Conservation (phyloP, 192 early-diverging fungal genomes). For the Entomortierella chlamydospora region DNA sequence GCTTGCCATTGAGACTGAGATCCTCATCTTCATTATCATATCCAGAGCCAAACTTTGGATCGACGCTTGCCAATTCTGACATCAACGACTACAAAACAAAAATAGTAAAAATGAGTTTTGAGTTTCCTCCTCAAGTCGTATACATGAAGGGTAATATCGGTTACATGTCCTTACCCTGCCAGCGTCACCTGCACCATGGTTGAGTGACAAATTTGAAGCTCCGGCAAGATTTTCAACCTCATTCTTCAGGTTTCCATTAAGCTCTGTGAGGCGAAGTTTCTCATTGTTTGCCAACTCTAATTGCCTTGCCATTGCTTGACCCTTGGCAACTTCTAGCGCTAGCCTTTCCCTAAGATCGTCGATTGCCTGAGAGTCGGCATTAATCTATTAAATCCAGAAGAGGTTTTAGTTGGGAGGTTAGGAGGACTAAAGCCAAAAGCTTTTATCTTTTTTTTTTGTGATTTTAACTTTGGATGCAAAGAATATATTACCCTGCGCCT, state of each 20-base stretch:
- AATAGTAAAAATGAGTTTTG: not conserved
- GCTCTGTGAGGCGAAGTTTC: slow-evolving; percentile 35
- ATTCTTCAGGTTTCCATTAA: slow-evolving; percentile 20
- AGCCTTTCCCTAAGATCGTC: slow-evolving; percentile 31
- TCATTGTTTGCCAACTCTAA: slow-evolving; percentile 36
- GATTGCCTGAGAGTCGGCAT: slow-evolving; percentile 33
- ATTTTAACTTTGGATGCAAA: not conserved
- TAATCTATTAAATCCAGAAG: slow-evolving; percentile 8
- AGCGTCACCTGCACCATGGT: not conserved
- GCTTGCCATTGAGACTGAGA: not conserved
- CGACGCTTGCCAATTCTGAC: slow-evolving; percentile 31
- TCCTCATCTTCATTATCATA: slow-evolving; percentile 10
- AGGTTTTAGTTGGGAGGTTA: not conserved
- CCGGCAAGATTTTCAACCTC: slow-evolving; percentile 28
- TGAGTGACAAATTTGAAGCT: not conserved
- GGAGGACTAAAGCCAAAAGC: too few species aligned
- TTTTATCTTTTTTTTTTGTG: too few species aligned
- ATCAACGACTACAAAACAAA: slow-evolving; percentile 18
- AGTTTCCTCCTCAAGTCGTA: too few species aligned
- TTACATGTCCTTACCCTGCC: slow-evolving; percentile 23
- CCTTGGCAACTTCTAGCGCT: slow-evolving; percentile 30
- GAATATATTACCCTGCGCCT: slow-evolving; percentile 16
- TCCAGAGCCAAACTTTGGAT: slow-evolving; percentile 28
- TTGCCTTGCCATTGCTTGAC: slow-evolving; percentile 24
- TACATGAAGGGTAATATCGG: too few species aligned